Evolutionary conservation across 305 asterid genomes (phyloP).

Genomic region (Fraxinus greggii): DNA sequence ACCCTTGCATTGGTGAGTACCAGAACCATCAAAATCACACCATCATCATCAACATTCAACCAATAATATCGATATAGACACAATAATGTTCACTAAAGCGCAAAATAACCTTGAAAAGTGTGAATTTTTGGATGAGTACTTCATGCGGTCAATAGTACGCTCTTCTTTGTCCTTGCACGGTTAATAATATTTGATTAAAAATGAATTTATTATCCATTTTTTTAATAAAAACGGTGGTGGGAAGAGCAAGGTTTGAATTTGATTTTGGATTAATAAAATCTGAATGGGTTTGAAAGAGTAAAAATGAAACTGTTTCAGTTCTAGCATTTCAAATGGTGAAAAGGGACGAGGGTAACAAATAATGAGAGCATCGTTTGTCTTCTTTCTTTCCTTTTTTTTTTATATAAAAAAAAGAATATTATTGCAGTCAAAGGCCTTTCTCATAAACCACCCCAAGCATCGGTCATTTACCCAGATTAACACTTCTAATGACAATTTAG

Average conservation of each 20-base stretch:
- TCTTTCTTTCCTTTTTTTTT: background rate
- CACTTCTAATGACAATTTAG: background rate
- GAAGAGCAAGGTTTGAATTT: background rate
- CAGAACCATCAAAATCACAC: background rate
- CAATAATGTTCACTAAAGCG: background rate
- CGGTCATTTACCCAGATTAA: background rate
- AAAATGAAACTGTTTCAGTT: background rate
- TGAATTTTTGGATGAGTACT: background rate
- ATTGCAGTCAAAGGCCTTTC: background rate
- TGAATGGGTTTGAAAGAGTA: background rate
- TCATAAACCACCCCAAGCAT: background rate
- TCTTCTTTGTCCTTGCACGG: background rate
- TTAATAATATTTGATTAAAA: background rate
- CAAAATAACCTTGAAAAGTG: background rate
- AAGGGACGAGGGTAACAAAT: background rate
- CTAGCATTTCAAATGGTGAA: constrained; percentile 4
- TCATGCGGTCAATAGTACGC: background rate
- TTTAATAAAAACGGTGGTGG: background rate
- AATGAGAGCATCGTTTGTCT: background rate
- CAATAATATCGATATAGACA: background rate
- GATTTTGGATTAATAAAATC: background rate
- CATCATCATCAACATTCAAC: background rate
- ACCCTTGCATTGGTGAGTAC: background rate
- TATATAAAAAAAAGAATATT: background rate
- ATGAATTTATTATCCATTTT: background rate